phyloP scores from a whole-genome alignment of 2,329 filamentous ascomycete species.

The Curvularia sp. region DNA sequence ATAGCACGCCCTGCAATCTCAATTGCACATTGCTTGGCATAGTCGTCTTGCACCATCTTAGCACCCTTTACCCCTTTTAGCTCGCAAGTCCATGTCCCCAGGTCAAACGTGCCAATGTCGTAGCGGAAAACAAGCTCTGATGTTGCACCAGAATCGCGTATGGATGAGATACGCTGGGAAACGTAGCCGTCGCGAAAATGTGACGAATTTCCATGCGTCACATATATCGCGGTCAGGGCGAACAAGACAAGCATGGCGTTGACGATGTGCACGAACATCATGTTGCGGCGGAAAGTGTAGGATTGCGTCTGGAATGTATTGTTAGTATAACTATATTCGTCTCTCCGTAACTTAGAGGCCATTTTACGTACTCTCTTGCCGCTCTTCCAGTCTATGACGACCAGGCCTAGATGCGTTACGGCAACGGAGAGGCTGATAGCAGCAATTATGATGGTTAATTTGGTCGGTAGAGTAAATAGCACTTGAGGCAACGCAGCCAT shows the following conservation, averaged over 20 bases:
- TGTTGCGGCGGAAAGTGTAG: constrained; percentile 45
- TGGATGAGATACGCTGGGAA: constrained; percentile 30
- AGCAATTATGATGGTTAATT: constrained; percentile 36
- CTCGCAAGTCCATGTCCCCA: constrained; percentile 48
- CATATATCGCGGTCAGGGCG: constrained; percentile 40
- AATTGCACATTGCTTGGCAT: constrained; percentile 37
- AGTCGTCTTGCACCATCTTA: constrained; percentile 38
- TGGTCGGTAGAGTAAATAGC: constrained; percentile 38
- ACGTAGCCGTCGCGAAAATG: constrained; percentile 40
- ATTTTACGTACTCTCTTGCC: constrained; percentile 33
- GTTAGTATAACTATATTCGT: too few species aligned
- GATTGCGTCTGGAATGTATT: constrained; percentile 33
- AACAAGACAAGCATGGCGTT: constrained; percentile 43
- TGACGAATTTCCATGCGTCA: constrained; percentile 42
- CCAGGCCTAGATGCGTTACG: constrained; percentile 31
- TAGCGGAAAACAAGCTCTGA: constrained; percentile 35
- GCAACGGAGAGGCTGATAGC: constrained; percentile 34
- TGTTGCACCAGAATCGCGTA: constrained; percentile 19
- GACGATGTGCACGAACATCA: constrained; percentile 43
- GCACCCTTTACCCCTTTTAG: constrained; percentile 33
- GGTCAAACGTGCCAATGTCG: constrained; percentile 45
- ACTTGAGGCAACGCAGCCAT: constrained; percentile 42
- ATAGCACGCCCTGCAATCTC: constrained; percentile 41
- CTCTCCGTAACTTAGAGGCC: not conserved
- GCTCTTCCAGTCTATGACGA: constrained; percentile 36